These are phyloP conservation scores for Circinella umbellata DNA, from an alignment of 371 early-diverging fungal genomes.

Conservation along the genomic window DNA sequence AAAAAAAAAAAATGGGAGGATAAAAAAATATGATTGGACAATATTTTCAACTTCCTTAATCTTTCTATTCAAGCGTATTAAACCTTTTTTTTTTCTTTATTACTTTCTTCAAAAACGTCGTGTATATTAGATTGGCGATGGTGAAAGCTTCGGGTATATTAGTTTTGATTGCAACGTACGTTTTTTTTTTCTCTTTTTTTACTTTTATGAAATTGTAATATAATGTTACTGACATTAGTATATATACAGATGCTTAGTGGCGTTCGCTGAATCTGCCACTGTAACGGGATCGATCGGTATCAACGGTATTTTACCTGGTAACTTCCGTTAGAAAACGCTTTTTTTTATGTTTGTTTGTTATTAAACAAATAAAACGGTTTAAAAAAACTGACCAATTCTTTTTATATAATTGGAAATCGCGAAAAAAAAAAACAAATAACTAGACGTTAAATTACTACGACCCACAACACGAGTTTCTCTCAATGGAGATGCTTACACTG, in stretches of 20 bases:
- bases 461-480: slow-evolving; percentile 28
- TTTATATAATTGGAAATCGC: no score
- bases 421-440: not conserved
- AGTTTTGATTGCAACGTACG: slow-evolving; percentile 7
- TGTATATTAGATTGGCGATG: not conserved
- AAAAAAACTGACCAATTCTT: no score
- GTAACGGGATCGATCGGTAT: slow-evolving; percentile 15
- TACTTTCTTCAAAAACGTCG: not conserved
- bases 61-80: no score
- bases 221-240: not conserved
- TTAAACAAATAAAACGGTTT: no score
- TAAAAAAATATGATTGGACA: no score
- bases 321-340: not conserved
- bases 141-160: not conserved
- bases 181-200: not conserved
- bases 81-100: not conserved
- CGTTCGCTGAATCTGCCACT: not conserved
- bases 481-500: slow-evolving; percentile 28
- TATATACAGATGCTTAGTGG: slow-evolving; percentile 3
- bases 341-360: no score
- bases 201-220: not conserved
- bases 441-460: slow-evolving; percentile 18
- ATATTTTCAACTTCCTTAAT: no score
- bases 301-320: slow-evolving; percentile 28
- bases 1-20: no score